These are phyloP conservation scores for Elsinoe australis DNA, from an alignment of 2,329 filamentous ascomycete species.

Conservation along the genomic window DNA sequence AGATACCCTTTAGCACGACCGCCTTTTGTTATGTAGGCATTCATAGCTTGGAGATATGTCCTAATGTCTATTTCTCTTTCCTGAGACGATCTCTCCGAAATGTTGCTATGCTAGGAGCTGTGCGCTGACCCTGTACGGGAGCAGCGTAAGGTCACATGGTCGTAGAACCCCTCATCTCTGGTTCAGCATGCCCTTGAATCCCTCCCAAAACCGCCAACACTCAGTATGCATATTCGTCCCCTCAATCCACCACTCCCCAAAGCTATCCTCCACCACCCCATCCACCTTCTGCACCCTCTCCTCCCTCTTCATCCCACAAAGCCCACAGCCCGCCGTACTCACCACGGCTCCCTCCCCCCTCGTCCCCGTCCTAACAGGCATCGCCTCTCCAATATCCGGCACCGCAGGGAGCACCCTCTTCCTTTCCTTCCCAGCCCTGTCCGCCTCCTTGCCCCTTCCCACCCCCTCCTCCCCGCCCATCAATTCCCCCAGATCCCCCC, in stretches of 20 bases:
- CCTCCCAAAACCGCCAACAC: constrained; percentile 79
- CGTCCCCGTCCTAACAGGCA: constrained; percentile 58
- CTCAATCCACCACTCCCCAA: constrained; percentile 94
- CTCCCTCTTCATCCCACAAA: constrained; percentile 83
- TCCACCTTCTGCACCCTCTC: constrained; percentile 74
- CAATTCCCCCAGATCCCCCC: constrained; percentile 83
- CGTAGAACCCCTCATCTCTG: constrained; percentile 57
- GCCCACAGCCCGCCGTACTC: constrained; percentile 66
- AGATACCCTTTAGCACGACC: constrained; percentile 12
- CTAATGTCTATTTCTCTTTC: neutral
- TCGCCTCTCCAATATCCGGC: constrained; percentile 63
- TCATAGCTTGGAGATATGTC: too few species aligned
- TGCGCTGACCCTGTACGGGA: too few species aligned
- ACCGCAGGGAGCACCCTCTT: constrained; percentile 37
- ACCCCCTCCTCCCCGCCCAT: constrained; percentile 87
- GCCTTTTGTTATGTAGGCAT: too few species aligned
- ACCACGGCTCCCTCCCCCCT: constrained; percentile 59
- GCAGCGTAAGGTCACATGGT: too few species aligned
- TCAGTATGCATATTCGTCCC: constrained; percentile 44
- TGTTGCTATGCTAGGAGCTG: too few species aligned
- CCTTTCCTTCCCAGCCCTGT: constrained; percentile 59
- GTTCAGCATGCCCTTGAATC: constrained; percentile 62
- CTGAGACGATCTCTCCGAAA: neutral
- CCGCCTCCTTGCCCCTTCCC: constrained; percentile 60
- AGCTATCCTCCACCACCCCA: constrained; percentile 73